Evolutionary conservation across 352 stramenopile genomes (phyloP).

Genomic region (Phytophthora multivora): DNA sequence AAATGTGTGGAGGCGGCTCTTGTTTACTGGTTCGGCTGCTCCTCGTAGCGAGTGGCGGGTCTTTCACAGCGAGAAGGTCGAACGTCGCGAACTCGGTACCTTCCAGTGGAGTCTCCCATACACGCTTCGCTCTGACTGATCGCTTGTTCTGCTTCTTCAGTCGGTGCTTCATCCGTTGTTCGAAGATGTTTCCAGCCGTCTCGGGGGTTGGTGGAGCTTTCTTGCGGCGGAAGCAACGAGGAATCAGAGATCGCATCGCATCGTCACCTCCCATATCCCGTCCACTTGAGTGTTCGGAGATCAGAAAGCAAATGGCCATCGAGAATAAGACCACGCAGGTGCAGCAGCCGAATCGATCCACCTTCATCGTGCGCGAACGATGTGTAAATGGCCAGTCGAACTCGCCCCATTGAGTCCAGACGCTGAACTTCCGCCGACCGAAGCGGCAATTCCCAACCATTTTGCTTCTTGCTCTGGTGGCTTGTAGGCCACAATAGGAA

Average conservation of each 20-base stretch:
- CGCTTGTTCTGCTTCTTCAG: constrained; percentile 23
- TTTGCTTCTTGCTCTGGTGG: neutral
- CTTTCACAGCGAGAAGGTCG: constrained; percentile 8
- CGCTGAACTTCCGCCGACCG: constrained; percentile 7
- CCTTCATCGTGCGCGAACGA: constrained; percentile 4
- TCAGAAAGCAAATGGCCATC: constrained; percentile 10
- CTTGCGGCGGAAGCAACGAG: constrained; percentile 15
- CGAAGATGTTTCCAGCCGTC: constrained; percentile 16
- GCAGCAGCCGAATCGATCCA: constrained; percentile 9
- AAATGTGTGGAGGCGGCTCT: neutral
- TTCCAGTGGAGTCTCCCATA: neutral
- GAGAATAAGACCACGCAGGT: constrained; percentile 5
- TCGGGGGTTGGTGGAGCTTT: constrained; percentile 7
- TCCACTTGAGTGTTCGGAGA: constrained; percentile 5
- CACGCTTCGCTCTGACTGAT: neutral
- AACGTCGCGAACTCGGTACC: constrained; percentile 9
- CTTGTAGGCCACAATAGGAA: too few relatives aligned
- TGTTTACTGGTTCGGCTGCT: neutral
- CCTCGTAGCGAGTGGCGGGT: constrained; percentile 7
- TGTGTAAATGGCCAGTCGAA: constrained; percentile 23
- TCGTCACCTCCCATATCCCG: constrained; percentile 16
- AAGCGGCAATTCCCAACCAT: constrained; percentile 3
- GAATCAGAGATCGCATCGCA: constrained; percentile 8
- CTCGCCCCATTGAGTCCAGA: constrained; percentile 15
- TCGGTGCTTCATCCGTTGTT: constrained; percentile 15